phyloP scores from a whole-genome alignment of 192 early-diverging fungal genomes.

The Spizellomyces punctatus region DNA sequence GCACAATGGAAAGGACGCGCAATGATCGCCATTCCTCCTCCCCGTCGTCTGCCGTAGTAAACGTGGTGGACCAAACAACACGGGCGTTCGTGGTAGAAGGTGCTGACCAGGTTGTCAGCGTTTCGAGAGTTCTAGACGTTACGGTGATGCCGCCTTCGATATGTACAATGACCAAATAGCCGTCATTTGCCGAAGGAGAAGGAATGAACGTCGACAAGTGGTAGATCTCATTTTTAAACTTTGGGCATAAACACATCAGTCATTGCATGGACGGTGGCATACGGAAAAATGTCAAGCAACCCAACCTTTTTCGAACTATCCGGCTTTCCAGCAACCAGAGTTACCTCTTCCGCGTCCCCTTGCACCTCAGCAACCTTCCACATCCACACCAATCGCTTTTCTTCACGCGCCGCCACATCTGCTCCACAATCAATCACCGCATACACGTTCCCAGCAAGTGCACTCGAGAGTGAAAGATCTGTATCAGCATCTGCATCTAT shows the following conservation, averaged over 20 bases:
- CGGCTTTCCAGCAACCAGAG: constrained; percentile 18
- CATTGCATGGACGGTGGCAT: too few species aligned
- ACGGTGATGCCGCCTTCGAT: constrained; percentile 11
- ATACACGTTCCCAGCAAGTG: constrained; percentile 15
- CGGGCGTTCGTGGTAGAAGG: background rate
- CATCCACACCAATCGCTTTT: constrained; percentile 16
- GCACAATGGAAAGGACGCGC: constrained; percentile 5
- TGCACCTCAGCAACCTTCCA: constrained; percentile 7
- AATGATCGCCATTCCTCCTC: background rate
- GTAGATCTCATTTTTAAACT: background rate
- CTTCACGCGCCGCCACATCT: constrained; percentile 6
- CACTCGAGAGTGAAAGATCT: too few species aligned
- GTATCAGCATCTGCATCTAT: too few species aligned
- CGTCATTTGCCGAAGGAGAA: background rate
- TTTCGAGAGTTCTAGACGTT: constrained; percentile 1
- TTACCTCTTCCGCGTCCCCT: background rate
- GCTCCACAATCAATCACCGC: constrained; percentile 15
- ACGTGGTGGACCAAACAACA: constrained; percentile 16
- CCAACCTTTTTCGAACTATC: constrained; percentile 1
- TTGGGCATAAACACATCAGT: background rate
- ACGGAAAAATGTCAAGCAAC: background rate
- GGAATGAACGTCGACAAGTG: constrained; percentile 8
- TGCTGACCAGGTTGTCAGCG: constrained; percentile 3
- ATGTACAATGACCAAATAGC: constrained; percentile 6
- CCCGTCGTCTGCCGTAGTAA: background rate